Percentiles rank a stretch among this genome's conserved stretches.
phyloP scores from a whole-genome alignment of 176 grass and related monocot genomes.

The Tillandsia fasciculata region DNA sequence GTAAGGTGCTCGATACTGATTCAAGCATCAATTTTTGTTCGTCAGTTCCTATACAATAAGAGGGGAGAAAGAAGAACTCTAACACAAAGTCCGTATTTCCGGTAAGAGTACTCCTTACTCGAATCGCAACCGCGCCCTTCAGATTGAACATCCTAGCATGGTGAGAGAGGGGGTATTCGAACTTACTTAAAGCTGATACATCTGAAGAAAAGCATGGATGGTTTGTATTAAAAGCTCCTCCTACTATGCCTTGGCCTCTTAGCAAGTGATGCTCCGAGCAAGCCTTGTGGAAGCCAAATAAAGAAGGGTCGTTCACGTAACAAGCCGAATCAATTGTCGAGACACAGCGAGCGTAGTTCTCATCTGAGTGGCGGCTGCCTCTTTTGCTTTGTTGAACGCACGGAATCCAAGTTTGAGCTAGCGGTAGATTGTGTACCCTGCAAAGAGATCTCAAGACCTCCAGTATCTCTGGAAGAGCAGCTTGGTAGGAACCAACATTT shows the following conservation, averaged over 20 bases:
- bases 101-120: constrained; percentile 56
- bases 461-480: constrained; percentile 73
- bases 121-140: constrained; percentile 78
- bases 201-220: constrained; percentile 68
- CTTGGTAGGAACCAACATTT: constrained; percentile 72
- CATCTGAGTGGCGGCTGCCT: constrained; percentile 75
- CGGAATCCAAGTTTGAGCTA: constrained; percentile 88
- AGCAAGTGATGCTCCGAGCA: constrained; percentile 93
- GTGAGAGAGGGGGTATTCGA: constrained; percentile 75
- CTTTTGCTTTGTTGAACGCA: constrained; percentile 80
- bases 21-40: constrained; percentile 78
- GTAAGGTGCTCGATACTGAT: constrained; percentile 64
- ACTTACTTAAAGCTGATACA: constrained; percentile 55
- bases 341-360: constrained; percentile 68
- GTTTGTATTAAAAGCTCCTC: constrained; percentile 73
- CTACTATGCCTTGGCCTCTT: constrained; percentile 56
- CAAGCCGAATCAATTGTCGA: constrained; percentile 66
- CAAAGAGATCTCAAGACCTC: constrained; percentile 66
- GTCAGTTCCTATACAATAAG: constrained; percentile 38
- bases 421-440: constrained; percentile 56
- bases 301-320: constrained; percentile 55
- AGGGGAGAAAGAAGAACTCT: constrained; percentile 88
- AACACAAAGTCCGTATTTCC: constrained; percentile 69
- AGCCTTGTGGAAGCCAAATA: constrained; percentile 59
- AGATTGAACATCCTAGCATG: constrained; percentile 83